phyloP scores from a whole-genome alignment of 129 eudicot genomes.

The Escallonia herrerae region DNA sequence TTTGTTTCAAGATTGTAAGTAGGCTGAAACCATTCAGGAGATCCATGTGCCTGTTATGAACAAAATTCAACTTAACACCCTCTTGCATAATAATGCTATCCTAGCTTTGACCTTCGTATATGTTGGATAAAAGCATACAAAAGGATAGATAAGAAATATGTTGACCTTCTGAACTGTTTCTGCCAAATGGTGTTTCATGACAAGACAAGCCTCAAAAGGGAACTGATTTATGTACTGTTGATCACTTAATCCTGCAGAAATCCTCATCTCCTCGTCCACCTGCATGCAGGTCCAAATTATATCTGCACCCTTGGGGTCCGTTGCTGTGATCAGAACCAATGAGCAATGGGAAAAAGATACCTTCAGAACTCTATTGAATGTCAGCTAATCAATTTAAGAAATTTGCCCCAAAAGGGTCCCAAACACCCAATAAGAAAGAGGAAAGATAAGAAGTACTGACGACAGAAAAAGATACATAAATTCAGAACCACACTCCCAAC shows the following conservation, averaged over 20 bases:
- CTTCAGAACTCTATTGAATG: too few species aligned
- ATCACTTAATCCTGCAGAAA: conserved; percentile 66
- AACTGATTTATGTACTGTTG: conserved; percentile 84
- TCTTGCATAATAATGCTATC: not conserved
- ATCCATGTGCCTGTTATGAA: conserved; percentile 68
- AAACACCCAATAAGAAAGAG: too few species aligned
- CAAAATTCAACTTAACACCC: conserved; percentile 3
- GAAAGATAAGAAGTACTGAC: too few species aligned
- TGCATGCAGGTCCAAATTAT: conserved; percentile 84
- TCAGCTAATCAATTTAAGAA: too few species aligned
- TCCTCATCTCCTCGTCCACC: conserved; percentile 81
- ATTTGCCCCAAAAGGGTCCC: too few species aligned
- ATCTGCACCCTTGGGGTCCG: conserved; percentile 86
- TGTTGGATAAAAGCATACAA: not conserved
- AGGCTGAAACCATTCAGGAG: conserved; percentile 80
- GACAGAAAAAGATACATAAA: too few species aligned
- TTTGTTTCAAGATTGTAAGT: conserved; percentile 92
- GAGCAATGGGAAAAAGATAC: not conserved
- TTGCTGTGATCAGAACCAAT: conserved; percentile 39
- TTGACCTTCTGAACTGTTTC: conserved; percentile 81
- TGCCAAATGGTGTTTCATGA: conserved; percentile 99
- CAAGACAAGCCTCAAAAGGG: conserved; percentile 95
- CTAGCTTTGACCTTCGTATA: not conserved
- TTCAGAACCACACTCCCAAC: too few species aligned
- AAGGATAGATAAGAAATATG: not conserved